These are phyloP conservation scores for Oidium heveae DNA, from an alignment of 2,329 filamentous ascomycete species.

Conservation along the genomic window DNA sequence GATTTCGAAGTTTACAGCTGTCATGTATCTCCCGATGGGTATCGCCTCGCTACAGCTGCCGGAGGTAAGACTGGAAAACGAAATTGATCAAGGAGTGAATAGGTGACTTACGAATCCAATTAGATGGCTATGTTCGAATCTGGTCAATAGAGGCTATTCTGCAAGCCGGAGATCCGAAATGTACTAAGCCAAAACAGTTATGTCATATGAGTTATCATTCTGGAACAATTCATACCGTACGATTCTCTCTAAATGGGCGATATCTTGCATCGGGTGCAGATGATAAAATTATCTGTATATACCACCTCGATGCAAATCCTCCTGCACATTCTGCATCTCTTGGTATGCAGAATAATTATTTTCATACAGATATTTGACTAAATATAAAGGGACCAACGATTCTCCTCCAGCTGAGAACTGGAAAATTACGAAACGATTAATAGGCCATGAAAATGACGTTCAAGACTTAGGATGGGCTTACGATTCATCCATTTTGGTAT, in stretches of 20 bases:
- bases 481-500: slow-evolving; percentile 86
- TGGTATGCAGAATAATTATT: slow-evolving; percentile 27
- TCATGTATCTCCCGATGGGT: slow-evolving; percentile 85
- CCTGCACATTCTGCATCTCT: slow-evolving; percentile 56
- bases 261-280: slow-evolving; percentile 94
- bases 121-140: slow-evolving; percentile 86
- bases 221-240: slow-evolving; percentile 87
- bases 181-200: slow-evolving; percentile 65
- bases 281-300: slow-evolving; percentile 97
- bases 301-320: slow-evolving; percentile 56
- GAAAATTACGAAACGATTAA: slow-evolving; percentile 80
- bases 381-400: slow-evolving; percentile 42
- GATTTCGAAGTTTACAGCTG: slow-evolving; percentile 98
- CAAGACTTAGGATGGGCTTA: slow-evolving; percentile 94
- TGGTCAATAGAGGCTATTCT: slow-evolving; percentile 94
- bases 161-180: slow-evolving; percentile 46
- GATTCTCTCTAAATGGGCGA: slow-evolving; percentile 84
- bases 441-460: slow-evolving; percentile 95
- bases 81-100: background rate
- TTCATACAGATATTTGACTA: background rate
- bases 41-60: slow-evolving; percentile 74
- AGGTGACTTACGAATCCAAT: background rate
- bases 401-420: slow-evolving; percentile 88
- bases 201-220: slow-evolving; percentile 97
- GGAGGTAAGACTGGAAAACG: slow-evolving; percentile 34